Conservation (phyloP, 1,139 yeast genomes). For the Scheffersomyces parashehatae region DNA sequence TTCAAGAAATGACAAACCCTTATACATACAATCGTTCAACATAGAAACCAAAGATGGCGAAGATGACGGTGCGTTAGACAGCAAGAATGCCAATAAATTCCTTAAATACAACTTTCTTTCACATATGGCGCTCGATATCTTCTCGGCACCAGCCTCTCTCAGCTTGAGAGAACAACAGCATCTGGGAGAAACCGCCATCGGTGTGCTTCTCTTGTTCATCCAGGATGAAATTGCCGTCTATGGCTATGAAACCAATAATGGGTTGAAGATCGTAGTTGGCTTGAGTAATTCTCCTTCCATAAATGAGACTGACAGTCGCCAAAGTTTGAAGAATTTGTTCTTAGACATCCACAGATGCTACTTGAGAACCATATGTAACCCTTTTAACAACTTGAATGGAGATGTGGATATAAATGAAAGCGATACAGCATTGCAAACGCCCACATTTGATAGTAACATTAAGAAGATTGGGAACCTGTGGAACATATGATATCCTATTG, state of each 20-base stretch:
- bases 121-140: conserved; percentile 67
- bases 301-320: not conserved
- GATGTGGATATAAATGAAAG: conserved; percentile 13
- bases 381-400: conserved; percentile 37
- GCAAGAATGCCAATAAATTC: conserved; percentile 40
- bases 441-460: conserved; percentile 40
- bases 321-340: conserved; percentile 30
- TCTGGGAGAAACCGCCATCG: conserved; percentile 20
- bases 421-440: conserved; percentile 30
- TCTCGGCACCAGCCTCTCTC: conserved; percentile 52
- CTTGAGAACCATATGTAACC: conserved; percentile 54
- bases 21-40: conserved; percentile 55
- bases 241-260: conserved; percentile 63
- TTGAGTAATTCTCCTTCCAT: conserved; percentile 9
- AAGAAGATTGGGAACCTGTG: conserved; percentile 34
- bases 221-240: conserved; percentile 64
- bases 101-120: conserved; percentile 63
- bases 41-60: conserved; percentile 48
- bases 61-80: conserved; percentile 11
- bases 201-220: conserved; percentile 49
- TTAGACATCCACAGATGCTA: conserved; percentile 49
- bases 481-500: conserved; percentile 16
- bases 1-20: conserved; percentile 57
- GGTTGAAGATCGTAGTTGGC: conserved; percentile 60
- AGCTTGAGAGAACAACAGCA: conserved; percentile 41